Evolutionary conservation across 257 asterid species (phyloP).

Genomic region (Solanum sparsipilum): DNA sequence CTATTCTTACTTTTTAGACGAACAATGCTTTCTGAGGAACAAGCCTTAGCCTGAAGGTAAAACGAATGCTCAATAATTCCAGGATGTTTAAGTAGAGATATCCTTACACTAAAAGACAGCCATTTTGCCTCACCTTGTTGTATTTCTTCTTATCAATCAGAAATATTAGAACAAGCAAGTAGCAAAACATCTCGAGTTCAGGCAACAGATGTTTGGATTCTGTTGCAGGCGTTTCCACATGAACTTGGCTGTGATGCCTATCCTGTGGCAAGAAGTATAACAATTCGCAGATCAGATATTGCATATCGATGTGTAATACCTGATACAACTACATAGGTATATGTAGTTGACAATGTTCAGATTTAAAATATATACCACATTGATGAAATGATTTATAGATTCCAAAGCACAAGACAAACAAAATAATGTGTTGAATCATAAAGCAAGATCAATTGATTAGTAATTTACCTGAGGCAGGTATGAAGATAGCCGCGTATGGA

Average conservation of each 20-base stretch:
- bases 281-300: neutral
- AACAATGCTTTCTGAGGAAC: constrained; percentile 67
- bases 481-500: constrained; percentile 45
- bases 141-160: constrained; percentile 60
- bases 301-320: neutral
- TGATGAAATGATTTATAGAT: neutral
- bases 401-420: neutral
- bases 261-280: constrained; percentile 23
- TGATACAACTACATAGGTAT: neutral
- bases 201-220: constrained; percentile 51
- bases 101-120: neutral
- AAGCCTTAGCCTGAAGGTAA: constrained; percentile 54
- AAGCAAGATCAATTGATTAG: neutral
- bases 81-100: neutral
- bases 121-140: constrained; percentile 34
- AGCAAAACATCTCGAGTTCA: constrained; percentile 61
- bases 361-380: neutral
- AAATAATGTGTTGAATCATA: neutral
- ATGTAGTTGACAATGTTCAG: neutral
- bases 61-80: neutral
- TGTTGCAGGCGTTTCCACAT: constrained; percentile 38
- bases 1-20: constrained; percentile 47
- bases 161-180: constrained; percentile 53
- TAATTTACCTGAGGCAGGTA: constrained; percentile 40
- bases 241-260: constrained; percentile 50